Evolutionary conservation across 352 stramenopile species (phyloP), one percentile per base, ranked within the genome.

Genomic region (Globisporangium irregulare): DNA sequence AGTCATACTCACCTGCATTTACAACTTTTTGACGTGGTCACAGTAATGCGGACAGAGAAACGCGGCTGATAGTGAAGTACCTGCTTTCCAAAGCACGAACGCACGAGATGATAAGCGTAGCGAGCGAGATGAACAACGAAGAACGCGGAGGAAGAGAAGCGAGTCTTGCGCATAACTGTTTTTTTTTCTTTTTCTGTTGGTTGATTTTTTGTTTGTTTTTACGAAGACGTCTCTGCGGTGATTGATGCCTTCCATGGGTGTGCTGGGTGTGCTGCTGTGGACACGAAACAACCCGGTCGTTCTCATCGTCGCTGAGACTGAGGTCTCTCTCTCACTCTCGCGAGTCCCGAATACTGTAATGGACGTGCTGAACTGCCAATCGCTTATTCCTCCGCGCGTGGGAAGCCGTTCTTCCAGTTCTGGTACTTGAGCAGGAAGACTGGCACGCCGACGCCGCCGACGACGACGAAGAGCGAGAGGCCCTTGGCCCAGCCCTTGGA

Each of bases 371-470:
- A 25, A 50, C 38, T 9, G 15, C 20, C 5, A 18, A 22, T 36
- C 29, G 55, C 61, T 93, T 93, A 91, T 76, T 87, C 73, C 66
- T 86, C 66, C 12, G 55, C 76, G 69, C 89, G 87, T 48, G 87
- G 87, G 74, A 95, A 95, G 34, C 87, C 87, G 79, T 92, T 86
- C 84, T 95, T 95, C 81, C 81, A 95, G 86, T 95, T 95, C 79
- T 95, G 87, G 79, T 92, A 91, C 75, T 86, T 87, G 73, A 86
- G 73, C 62, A 89, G 70, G 58, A 77, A 48, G 64, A 93, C 71
- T 54, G 87, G 87, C 32, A 93, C 80, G 51, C 64, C 80, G 22
- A 89, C 71, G 69, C 87, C 87, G 64, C 81, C 86, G 27, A 80
- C 74, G 48, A 90, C 83, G 51, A 93, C 82, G 68, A 92, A 76